phyloP scores from a whole-genome alignment of 2,329 filamentous ascomycete species.

The Colletotrichum spinosum region DNA sequence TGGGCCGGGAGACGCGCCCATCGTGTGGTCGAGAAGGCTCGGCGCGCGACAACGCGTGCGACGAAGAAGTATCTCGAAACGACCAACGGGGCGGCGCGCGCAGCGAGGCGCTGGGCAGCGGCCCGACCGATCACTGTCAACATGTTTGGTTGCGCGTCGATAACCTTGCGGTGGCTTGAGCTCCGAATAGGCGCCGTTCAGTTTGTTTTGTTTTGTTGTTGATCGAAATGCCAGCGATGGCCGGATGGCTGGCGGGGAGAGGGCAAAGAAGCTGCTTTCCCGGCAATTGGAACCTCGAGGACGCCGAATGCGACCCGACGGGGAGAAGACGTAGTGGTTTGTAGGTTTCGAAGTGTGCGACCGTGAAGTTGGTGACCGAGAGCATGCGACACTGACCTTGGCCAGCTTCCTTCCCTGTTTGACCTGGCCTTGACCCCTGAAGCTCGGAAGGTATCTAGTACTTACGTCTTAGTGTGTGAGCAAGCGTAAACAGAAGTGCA shows the following conservation, averaged over 20 bases:
- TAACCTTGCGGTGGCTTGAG: conserved; percentile 15
- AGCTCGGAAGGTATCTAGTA: conserved; percentile 21
- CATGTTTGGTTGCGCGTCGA: conserved; percentile 46
- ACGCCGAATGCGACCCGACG: neutral
- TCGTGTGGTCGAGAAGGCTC: conserved; percentile 48
- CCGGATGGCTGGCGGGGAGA: conserved; percentile 3
- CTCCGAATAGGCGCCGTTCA: conserved; percentile 7
- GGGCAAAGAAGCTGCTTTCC: neutral
- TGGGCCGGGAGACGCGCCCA: conserved; percentile 42
- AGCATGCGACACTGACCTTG: conserved; percentile 27
- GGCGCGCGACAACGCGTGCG: conserved; percentile 37
- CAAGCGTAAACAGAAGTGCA: neutral
- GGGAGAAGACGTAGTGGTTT: conserved; percentile 3
- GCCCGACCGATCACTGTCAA: conserved; percentile 54
- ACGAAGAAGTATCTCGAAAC: conserved; percentile 38
- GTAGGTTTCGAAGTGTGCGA: conserved; percentile 19
- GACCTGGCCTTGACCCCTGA: conserved; percentile 20
- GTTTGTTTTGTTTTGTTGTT: neutral
- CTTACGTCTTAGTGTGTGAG: rapidly evolving
- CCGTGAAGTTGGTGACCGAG: conserved; percentile 30
- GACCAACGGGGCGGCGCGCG: conserved; percentile 39
- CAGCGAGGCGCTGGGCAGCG: conserved; percentile 50
- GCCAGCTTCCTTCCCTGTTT: conserved; percentile 31
- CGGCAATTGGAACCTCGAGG: no score
- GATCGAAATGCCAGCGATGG: neutral